Percentiles rank a stretch among this genome's conserved stretches.
Conservation (phyloP, 192 early-diverging fungal genomes). For the Chytriomyces confervae region DNA sequence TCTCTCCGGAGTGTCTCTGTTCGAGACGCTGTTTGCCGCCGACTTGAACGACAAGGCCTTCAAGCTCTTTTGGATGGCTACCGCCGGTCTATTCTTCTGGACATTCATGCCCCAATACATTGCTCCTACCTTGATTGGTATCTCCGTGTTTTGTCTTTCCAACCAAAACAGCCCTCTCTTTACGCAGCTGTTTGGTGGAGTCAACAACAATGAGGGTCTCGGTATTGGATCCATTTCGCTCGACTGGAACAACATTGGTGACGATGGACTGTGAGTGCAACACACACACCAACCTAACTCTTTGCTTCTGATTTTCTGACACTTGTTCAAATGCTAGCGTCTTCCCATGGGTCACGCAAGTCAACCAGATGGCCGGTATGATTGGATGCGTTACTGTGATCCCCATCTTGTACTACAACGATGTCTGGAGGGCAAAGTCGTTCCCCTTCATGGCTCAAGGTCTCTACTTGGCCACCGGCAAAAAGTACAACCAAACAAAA, state of each 20-base stretch:
- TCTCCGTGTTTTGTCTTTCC: conserved; percentile 1
- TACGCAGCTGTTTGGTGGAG: conserved; percentile 26
- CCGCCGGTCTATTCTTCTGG: conserved; percentile 55
- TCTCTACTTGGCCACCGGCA: conserved; percentile 19
- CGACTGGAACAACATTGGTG: conserved; percentile 41
- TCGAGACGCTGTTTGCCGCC: conserved; percentile 71
- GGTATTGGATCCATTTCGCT: conserved; percentile 21
- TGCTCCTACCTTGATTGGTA: not conserved
- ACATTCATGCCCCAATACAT: conserved; percentile 61
- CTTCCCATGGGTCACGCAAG: conserved; percentile 47
- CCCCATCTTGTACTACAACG: conserved; percentile 48
- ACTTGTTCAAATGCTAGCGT: no score
- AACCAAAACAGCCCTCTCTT: not conserved
- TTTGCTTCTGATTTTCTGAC: no score
- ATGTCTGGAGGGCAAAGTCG: conserved; percentile 33
- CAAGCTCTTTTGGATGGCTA: conserved; percentile 56
- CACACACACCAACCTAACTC: no score
- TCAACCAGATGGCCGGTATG: conserved; percentile 75
- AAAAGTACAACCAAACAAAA: conserved; percentile 5
- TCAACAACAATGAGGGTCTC: conserved; percentile 13
- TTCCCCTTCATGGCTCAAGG: conserved; percentile 35
- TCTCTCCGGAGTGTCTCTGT: conserved; percentile 74
- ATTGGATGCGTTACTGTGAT: conserved; percentile 72
- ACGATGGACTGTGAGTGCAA: conserved; percentile 81
- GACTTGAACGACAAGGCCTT: conserved; percentile 51